Base-by-base conservation (phyloP, 208 protist genomes). In the Balamuthia mandrillaris region DNA sequence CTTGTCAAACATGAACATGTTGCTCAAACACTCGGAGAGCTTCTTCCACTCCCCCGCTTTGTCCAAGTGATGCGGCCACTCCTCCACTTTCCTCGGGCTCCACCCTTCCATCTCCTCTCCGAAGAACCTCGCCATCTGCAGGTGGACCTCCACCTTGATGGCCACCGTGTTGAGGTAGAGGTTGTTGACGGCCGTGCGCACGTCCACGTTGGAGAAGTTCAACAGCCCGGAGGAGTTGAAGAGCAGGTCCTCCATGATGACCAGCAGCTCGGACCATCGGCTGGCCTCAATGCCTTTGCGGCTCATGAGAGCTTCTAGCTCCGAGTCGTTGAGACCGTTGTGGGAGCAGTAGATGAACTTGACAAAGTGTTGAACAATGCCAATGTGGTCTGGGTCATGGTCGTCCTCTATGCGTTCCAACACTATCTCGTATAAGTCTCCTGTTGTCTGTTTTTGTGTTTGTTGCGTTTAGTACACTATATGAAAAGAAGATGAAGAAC, bases 401-500 rank as follows among this genome's bases (percentile, higher is more conserved):
- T 89, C 88, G 3, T 75, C 75, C 75, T 90, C 88, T 44, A 90
- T 65, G 52, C 88, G 27, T 33, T 90, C 60, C 1, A 90, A 39
- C 49, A 90, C 78, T 12, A 88, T 70, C 12, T 90, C 81, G 75
- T 78, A 78, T 44, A 78, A 44, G 6, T 78, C 68, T 2, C 41
- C 68, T 21, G 68, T 78, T 9, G 16, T 54, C 68, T 78, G 68
- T 3, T 33, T 39, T 12, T n/a, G n/a, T n/a, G n/a, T n/a, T n/a
- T n/a, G n/a, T n/a, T n/a, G n/a, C n/a, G n/a, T n/a, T n/a, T n/a
- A n/a, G n/a, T n/a, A n/a, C n/a, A n/a, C n/a, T n/a, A n/a, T n/a
- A n/a, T 68, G n/a, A 68, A 68, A 68, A 68, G 60, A 18, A 68
- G 14, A 24, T 68, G 21, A 35, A 68, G n/a, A 68, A 24, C 16